A percentile compares a stretch with the other conserved stretches of the same genome.
Conservation (phyloP, 208 protist genomes). For the Wallacemonas sp. region DNA sequence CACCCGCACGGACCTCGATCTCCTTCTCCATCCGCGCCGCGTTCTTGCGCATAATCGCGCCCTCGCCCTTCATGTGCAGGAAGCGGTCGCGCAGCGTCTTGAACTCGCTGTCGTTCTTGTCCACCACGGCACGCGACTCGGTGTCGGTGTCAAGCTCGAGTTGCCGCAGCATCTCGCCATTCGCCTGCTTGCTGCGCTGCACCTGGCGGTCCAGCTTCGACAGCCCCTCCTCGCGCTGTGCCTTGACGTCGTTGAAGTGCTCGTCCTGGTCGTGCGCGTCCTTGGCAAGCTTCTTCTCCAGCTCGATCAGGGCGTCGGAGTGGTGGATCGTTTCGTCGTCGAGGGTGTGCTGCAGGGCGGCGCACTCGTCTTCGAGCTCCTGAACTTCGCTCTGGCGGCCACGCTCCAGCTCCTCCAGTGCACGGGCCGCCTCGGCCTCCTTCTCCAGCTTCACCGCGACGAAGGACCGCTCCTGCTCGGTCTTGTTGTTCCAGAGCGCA, state of each 20-base stretch:
- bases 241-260: conserved; percentile 81
- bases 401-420: conserved; percentile 78
- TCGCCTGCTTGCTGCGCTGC: conserved; percentile 69
- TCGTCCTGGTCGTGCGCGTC: conserved; percentile 62
- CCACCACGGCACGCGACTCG: conserved; percentile 87
- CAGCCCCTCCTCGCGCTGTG: conserved; percentile 58
- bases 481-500: conserved; percentile 77
- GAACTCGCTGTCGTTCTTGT: conserved; percentile 80
- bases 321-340: conserved; percentile 55
- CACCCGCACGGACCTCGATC: conserved; percentile 81
- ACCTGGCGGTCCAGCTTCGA: conserved; percentile 68
- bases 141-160: conserved; percentile 95
- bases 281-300: conserved; percentile 32
- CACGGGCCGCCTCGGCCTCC: conserved; percentile 62
- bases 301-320: conserved; percentile 34
- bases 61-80: conserved; percentile 94
- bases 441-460: conserved; percentile 86
- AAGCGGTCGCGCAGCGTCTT: conserved; percentile 76
- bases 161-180: conserved; percentile 85
- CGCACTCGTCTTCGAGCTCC: conserved; percentile 74
- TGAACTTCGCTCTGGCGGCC: conserved; percentile 90
- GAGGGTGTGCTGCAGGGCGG: conserved; percentile 60
- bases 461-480: conserved; percentile 92
- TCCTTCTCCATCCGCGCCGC: conserved; percentile 89
- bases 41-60: conserved; percentile 94